Evolutionary conservation across 208 protist genomes (phyloP), one percentile per base, ranked within the genome.

Genomic region (Trypanosoma platydactyli): DNA sequence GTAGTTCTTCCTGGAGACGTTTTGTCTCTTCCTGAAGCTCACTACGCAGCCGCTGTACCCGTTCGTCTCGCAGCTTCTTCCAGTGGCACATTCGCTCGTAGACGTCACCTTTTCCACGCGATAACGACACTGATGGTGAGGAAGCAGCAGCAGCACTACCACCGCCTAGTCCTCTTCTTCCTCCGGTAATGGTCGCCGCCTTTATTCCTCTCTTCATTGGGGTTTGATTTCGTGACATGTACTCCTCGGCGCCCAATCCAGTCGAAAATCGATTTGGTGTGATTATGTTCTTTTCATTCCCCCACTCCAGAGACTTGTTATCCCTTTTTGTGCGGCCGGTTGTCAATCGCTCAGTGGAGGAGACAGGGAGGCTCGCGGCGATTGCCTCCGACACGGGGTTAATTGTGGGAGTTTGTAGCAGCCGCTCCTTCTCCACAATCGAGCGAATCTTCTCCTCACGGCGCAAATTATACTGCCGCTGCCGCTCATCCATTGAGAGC

Each of bases 381-480:
- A 77, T 80, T 41, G 69, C 64, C 20, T 71, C 73, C 40, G 73
- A 79, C 9, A 76, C 62, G 20, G 73, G 73, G 50, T 80, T 71
- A 46, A 82, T 76, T 24, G 45, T 67, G 12, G 77, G 77, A 30
- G 56, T 54, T 25, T 82, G 73, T 16, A 79, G 29, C 1, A 53
- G 51, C 18, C 57, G 58, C 45, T 81, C 76, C n/a, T 24, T 33
- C 42, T 70, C 65, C 15, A 60, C 25, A 51, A 79, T 42, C 15
- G 76, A 52, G 41, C 61, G 42, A 33, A 81, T 69, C 35, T 56
- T 64, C 20, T 66, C 73, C 13, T 75, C 41, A 11, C 41, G 60
- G 27, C 63, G 58, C 20, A 24, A 24, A 50, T 63, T 44, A 35
- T 68, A 48, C 22, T 60, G 35, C 35, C 65, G 20, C 15, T 51